A percentile compares a stretch with the other conserved stretches of the same genome.
These are phyloP conservation scores for Colletotrichum sansevieriae DNA, from an alignment of 2,329 filamentous ascomycete species.

Conservation along the genomic window DNA sequence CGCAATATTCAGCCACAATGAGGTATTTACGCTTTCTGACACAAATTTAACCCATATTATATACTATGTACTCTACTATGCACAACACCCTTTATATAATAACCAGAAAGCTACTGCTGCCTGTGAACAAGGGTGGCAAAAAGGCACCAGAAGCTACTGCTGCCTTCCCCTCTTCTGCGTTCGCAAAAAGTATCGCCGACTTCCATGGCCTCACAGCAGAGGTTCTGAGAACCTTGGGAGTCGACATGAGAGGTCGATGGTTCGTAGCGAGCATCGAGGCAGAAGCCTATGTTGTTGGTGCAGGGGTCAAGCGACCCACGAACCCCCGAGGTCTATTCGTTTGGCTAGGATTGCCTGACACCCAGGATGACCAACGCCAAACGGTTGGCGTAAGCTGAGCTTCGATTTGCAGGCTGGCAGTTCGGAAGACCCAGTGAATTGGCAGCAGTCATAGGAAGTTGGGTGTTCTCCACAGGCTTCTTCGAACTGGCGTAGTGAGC, in stretches of 20 bases:
- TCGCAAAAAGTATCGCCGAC: no score
- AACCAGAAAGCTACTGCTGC: no score
- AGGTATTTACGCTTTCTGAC: no score
- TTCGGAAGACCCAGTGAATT: not conserved
- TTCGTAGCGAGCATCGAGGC: constrained; percentile 2
- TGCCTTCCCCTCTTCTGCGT: no score
- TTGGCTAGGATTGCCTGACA: constrained; percentile 15
- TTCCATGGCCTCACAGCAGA: no score
- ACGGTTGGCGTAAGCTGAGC: constrained; percentile 9
- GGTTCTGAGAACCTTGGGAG: no score
- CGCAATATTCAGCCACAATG: no score
- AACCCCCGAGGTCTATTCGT: not conserved
- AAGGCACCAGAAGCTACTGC: no score
- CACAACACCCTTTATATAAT: no score
- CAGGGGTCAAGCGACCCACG: constrained; percentile 12
- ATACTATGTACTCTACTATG: no score
- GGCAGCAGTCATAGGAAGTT: not conserved
- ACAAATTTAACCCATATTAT: no score
- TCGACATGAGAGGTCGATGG: not conserved
- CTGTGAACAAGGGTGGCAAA: no score
- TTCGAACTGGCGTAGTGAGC: constrained; percentile 4
- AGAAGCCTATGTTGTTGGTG: not conserved
- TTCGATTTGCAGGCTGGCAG: constrained; percentile 17
- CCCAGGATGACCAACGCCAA: not conserved
- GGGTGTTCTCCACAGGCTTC: constrained; percentile 2